Evolutionary conservation across 2,329 filamentous ascomycete species (phyloP).

Genomic region (Mycosphaerelloides madeirae): DNA sequence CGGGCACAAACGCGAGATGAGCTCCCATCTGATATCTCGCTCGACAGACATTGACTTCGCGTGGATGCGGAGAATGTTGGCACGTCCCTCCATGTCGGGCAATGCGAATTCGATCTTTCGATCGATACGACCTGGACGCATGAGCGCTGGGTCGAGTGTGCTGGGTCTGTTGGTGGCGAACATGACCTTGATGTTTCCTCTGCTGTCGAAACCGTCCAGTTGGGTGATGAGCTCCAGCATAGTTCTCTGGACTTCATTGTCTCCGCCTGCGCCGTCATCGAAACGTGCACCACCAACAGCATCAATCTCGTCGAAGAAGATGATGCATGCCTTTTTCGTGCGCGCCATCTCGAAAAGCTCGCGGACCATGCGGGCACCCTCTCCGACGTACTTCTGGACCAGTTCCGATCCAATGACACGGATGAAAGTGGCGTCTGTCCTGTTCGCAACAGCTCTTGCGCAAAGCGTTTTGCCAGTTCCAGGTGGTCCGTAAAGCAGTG

Average conservation of each 20-base stretch:
- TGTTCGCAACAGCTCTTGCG: slow-evolving; percentile 92
- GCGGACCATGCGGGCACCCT: slow-evolving; percentile 96
- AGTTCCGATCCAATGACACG: slow-evolving; percentile 96
- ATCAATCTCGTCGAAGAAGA: slow-evolving; percentile 99
- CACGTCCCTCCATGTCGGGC: slow-evolving; percentile 92
- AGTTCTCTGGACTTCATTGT: slow-evolving; percentile 96
- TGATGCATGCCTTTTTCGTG: slow-evolving; percentile 99
- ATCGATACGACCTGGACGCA: slow-evolving; percentile 95
- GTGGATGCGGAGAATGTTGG: slow-evolving; percentile 96
- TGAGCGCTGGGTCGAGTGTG: slow-evolving; percentile 91
- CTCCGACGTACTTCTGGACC: slow-evolving; percentile 98
- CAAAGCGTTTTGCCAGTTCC: slow-evolving; percentile 99
- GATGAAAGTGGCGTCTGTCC: slow-evolving; percentile 98
- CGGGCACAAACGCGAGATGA: slow-evolving; percentile 93
- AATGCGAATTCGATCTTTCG: slow-evolving; percentile 98
- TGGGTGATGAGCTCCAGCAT: slow-evolving; percentile 98
- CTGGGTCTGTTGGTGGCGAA: slow-evolving; percentile 96
- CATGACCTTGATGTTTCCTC: slow-evolving; percentile 99
- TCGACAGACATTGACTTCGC: slow-evolving; percentile 99
- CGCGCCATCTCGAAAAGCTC: slow-evolving; percentile 99
- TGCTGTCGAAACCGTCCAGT: slow-evolving; percentile 89
- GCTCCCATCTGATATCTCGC: slow-evolving; percentile 96
- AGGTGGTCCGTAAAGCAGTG: slow-evolving; percentile 90
- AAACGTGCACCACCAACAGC: slow-evolving; percentile 94
- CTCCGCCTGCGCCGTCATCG: slow-evolving; percentile 91